These are phyloP conservation scores for Saccharomycopsis olivae DNA, from an alignment of 805 yeast species.

Conservation along the genomic window DNA sequence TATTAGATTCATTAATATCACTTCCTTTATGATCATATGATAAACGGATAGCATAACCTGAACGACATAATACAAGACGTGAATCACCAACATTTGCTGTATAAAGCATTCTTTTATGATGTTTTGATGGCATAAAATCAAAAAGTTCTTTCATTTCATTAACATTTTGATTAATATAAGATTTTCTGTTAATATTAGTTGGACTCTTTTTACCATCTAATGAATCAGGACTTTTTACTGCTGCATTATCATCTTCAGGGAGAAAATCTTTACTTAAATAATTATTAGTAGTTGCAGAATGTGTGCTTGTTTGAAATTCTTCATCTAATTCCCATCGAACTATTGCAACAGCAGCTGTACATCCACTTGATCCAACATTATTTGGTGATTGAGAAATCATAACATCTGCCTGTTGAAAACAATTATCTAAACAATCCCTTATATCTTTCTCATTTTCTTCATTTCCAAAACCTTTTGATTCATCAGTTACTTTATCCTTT, in stretches of 20 bases:
- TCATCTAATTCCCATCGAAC: conserved; percentile 65
- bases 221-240: background rate
- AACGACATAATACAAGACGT: conserved; percentile 66
- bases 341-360: conserved; percentile 93
- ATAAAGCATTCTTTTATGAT: conserved; percentile 66
- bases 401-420: conserved; percentile 70
- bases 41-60: conserved; percentile 65
- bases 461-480: background rate
- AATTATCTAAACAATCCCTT: conserved; percentile 51
- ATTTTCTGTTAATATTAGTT: conserved; percentile 11
- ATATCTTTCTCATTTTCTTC: conserved; percentile 34
- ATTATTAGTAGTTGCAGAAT: conserved; percentile 11
- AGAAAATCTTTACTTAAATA: conserved; percentile 14
- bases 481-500: background rate
- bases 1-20: conserved; percentile 62
- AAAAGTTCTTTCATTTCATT: conserved; percentile 28
- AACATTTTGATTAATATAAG: conserved; percentile 11
- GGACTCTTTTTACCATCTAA: background rate
- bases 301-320: conserved; percentile 12
- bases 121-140: conserved; percentile 37
- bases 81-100: conserved; percentile 96
- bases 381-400: conserved; percentile 41
- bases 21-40: conserved; percentile 92
- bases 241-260: conserved; percentile 5
- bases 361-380: conserved; percentile 69